Conservation (phyloP, 2,329 filamentous ascomycete genomes). For the Metarhizium album region DNA sequence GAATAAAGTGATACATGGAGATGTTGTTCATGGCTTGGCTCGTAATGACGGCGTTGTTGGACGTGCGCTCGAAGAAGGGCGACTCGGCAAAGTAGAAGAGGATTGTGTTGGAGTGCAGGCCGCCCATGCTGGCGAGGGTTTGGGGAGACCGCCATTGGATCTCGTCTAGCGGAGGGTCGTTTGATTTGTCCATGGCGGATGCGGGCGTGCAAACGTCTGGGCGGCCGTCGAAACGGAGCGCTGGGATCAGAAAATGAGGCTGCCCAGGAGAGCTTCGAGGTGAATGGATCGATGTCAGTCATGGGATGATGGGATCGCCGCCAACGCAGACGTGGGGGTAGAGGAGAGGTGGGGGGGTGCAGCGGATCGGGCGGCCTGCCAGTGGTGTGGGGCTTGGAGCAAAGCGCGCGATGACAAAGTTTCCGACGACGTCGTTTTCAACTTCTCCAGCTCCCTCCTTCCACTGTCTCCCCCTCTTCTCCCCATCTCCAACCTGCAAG, state of each 20-base stretch:
- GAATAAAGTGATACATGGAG: conserved; percentile 44
- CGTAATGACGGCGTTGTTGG: conserved; percentile 55
- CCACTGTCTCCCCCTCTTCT: too few species aligned
- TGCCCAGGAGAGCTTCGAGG: background rate
- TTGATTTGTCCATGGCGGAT: conserved; percentile 30
- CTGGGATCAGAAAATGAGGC: background rate
- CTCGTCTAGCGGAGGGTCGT: conserved; percentile 50
- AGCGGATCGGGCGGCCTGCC: too few species aligned
- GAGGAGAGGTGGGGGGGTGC: too few species aligned
- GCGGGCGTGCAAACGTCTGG: background rate
- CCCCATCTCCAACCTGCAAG: background rate
- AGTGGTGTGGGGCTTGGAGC: background rate
- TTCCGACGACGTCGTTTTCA: background rate
- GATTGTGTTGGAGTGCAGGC: conserved; percentile 54
- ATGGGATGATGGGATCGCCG: background rate
- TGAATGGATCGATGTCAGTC: background rate
- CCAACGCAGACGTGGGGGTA: too few species aligned
- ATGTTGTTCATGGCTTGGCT: conserved; percentile 52
- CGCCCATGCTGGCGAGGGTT: conserved; percentile 38
- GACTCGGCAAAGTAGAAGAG: conserved; percentile 59
- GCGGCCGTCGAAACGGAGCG: background rate
- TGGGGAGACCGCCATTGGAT: conserved; percentile 52
- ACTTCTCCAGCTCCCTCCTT: too few species aligned
- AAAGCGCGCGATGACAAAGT: background rate
- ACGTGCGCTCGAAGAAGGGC: conserved; percentile 57